A percentile compares a stretch with the other conserved stretches of the same genome.
phyloP scores from a whole-genome alignment of 2,329 filamentous ascomycete species.

The Penicillium hordei region DNA sequence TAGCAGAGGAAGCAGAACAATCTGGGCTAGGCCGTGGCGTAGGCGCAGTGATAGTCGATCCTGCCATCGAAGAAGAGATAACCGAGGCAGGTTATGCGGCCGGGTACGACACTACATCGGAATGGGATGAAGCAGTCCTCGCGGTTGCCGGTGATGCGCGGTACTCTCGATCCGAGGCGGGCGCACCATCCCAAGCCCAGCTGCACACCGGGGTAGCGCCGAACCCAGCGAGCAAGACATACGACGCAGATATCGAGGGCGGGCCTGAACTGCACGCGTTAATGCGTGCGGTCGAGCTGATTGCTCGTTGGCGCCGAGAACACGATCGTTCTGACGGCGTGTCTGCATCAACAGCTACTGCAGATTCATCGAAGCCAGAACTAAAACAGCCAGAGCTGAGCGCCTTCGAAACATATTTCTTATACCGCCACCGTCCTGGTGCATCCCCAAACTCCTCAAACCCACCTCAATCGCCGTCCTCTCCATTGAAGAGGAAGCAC shows the following conservation, averaged over 20 bases:
- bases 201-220: constrained; percentile 20
- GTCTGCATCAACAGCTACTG: not conserved
- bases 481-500: constrained; percentile 23
- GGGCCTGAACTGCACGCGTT: constrained; percentile 48
- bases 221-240: constrained; percentile 26
- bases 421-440: constrained; percentile 58
- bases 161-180: constrained; percentile 36
- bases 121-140: constrained; percentile 41
- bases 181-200: constrained; percentile 24
- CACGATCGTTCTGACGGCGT: constrained; percentile 16
- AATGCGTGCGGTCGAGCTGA: constrained; percentile 46
- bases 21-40: constrained; percentile 41
- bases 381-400: constrained; percentile 19
- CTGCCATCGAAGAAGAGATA: constrained; percentile 33
- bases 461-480: not conserved
- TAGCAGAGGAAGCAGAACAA: constrained; percentile 41
- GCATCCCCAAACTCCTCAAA: not conserved
- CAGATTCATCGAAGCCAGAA: not conserved
- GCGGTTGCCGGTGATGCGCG: constrained; percentile 48
- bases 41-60: constrained; percentile 49
- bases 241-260: constrained; percentile 41
- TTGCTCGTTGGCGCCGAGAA: constrained; percentile 43
- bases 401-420: constrained; percentile 36
- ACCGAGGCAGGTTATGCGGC: constrained; percentile 18
- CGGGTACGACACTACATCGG: constrained; percentile 23